These are phyloP conservation scores for Purpureocillium takamizusanense DNA, from an alignment of 2,329 filamentous ascomycete species.

Conservation along the genomic window DNA sequence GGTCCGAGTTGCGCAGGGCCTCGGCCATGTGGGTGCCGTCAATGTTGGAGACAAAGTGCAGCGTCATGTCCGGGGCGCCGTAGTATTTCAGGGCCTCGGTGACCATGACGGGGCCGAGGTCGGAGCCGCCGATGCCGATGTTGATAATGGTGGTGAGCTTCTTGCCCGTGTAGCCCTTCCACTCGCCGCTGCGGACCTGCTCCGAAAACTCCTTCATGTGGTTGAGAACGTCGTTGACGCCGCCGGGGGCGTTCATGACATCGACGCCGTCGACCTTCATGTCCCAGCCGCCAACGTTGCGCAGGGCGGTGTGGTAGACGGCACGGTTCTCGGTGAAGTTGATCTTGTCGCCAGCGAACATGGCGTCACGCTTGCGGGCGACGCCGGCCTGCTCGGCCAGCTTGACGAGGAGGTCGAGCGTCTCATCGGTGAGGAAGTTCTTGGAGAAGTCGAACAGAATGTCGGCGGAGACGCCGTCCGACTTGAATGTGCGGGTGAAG, in stretches of 20 bases:
- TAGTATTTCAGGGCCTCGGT: slow-evolving; percentile 96
- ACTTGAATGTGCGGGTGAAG: slow-evolving; percentile 78
- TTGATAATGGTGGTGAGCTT: slow-evolving; percentile 95
- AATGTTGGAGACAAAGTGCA: slow-evolving; percentile 99
- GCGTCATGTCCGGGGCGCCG: slow-evolving; percentile 71
- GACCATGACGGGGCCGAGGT: slow-evolving; percentile 98
- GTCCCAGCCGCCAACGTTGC: slow-evolving; percentile 77
- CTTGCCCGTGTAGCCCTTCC: slow-evolving; percentile 97
- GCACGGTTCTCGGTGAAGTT: slow-evolving; percentile 98
- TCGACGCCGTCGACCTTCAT: slow-evolving; percentile 84
- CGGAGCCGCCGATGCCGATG: slow-evolving; percentile 94
- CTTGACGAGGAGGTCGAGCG: slow-evolving; percentile 74
- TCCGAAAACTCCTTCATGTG: slow-evolving; percentile 99
- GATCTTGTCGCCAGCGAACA: slow-evolving; percentile 97
- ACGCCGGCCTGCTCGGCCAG: slow-evolving; percentile 85
- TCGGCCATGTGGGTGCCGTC: slow-evolving; percentile 97
- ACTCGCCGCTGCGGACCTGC: slow-evolving; percentile 86
- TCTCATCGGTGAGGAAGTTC: slow-evolving; percentile 95
- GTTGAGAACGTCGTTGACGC: slow-evolving; percentile 80
- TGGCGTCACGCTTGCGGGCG: slow-evolving; percentile 89
- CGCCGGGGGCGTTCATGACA: slow-evolving; percentile 82
- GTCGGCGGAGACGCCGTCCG: slow-evolving; percentile 72
- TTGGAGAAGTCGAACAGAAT: slow-evolving; percentile 99
- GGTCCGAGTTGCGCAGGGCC: slow-evolving; percentile 78
- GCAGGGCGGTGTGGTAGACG: slow-evolving; percentile 89